Conservation (phyloP, 345 rosid genomes). For the Eucalyptus cloeziana region DNA sequence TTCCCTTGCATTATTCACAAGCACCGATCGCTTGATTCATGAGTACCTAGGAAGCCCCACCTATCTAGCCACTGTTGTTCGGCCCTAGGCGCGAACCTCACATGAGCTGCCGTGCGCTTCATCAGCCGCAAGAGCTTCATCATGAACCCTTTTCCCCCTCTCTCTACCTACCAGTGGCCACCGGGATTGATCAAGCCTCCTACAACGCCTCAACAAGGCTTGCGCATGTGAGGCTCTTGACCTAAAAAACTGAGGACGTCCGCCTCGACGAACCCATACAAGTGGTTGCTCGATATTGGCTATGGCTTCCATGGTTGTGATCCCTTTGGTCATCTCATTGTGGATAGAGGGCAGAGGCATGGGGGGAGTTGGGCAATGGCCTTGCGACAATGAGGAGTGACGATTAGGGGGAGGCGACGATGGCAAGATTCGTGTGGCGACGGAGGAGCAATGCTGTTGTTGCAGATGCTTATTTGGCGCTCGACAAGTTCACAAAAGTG, state of each 20-base stretch:
- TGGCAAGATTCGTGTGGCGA: neutral
- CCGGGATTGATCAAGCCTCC: neutral
- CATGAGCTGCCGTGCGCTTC: neutral
- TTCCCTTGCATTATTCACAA: neutral
- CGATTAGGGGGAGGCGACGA: neutral
- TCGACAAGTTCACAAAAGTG: accelerated
- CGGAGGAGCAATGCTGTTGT: neutral
- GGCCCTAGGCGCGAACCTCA: neutral
- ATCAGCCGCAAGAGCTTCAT: neutral
- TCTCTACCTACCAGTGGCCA: neutral
- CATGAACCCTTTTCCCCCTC: neutral
- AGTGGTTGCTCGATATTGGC: neutral
- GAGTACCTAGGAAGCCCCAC: neutral
- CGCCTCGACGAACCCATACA: neutral
- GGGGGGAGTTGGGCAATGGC: neutral
- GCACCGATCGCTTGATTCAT: neutral
- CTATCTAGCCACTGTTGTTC: neutral
- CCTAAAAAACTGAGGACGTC: neutral
- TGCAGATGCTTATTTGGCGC: neutral
- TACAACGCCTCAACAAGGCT: neutral
- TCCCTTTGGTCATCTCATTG: neutral
- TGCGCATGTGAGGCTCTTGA: neutral
- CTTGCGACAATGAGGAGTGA: neutral
- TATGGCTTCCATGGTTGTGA: neutral
- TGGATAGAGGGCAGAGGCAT: neutral